Evolutionary conservation across 805 yeast species (phyloP), one percentile per base, ranked within the genome.

Genomic region (Brettanomyces anomalus): DNA sequence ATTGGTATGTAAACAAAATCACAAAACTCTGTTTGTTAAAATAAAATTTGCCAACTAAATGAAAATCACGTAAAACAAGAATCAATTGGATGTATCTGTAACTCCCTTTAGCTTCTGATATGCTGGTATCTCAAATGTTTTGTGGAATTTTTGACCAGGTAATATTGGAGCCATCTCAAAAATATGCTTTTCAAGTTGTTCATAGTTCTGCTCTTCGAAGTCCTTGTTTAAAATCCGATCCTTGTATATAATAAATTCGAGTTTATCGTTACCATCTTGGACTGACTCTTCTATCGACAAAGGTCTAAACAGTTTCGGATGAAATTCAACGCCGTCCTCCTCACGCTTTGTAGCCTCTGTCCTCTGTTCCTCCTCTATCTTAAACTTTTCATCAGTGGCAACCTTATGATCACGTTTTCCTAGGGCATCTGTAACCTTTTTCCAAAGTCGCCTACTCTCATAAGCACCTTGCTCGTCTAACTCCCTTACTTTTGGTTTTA

Each of bases 321-420:
- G 78, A 61, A 85, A 88, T 50, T 80, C 88, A 1, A 74, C 80
- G 13, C 90, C 94, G 39, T 81, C 83, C 50, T 83, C 95, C 16
- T 66, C 63, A 52, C 97, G 74, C 53, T 77, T 72, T 59, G 79
- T 82, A 14, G 95, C 87, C 35, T 69, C 64, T 16, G 65, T 64
- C 58, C 98, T 76, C 65, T 93, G 98, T n/a, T 71, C 71, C 47
- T 86, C 84, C 64, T 93, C 98, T 43, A 93, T 86, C 51, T 77
- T 75, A 57, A 70, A 83, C 64, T 93, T 93, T 57, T 88, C 96
- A 26, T 79, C 83, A 0, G 98, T 93, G 1, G 97, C 97, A 3
- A 69, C 66, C 15, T 68, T 72, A 61, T 93, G 98, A 58, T 93
- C 77, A 49, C 95, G 74, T 33, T 68, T 60, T 3, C 82, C 82